Base-by-base conservation (phyloP, 495 filamentous ascomycete genomes). In the Evernia prunastri region DNA sequence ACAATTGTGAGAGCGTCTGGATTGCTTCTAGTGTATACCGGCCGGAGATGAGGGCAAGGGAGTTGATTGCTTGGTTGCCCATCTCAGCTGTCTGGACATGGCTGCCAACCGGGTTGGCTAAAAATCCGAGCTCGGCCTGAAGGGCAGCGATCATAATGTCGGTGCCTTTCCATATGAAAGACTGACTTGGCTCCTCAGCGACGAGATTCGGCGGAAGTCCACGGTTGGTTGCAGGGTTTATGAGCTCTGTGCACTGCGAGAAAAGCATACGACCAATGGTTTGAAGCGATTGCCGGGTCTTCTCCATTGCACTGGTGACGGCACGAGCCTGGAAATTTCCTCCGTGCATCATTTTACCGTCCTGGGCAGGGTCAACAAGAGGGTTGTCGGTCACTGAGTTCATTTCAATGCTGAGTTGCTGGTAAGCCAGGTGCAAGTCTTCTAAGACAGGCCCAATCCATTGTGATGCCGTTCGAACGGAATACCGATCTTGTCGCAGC, bases 311-410 rank as follows among this genome's bases (percentile, higher is more conserved):
- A 5, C 82, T 80, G 0, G 86, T 85, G 39, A 88, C 66, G 5
- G 78, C 72, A 0, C 70, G 70, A 0, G 85, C 86, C 63, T 88
- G 86, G 72, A 89, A 89, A 69, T 89, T 89, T 43, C 79, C 81
- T n/a, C 85, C 84, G 54, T 80, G 78, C 66, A 82, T 77, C n/a
- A 86, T 75, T 25, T 45, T n/a, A n/a, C n/a, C 42, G 0, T 61
- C 51, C 3, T 56, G 59, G 3, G 49, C 40, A 4, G 69, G 67
- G 58, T 88, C 78, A 25, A 87, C 69, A 13, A 89, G 71, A 0
- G 85, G 86, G 69, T 88, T 88, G 65, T 89, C 86, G 3, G 81
- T 81, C 0, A 82, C 80, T 4, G 85, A 86, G 68, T 87, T 88
- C 60, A 85, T 75, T 66, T 89, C 86, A 5, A 71, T 73, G 3